Conservation (phyloP, 805 yeast species). For the Pichia nanzhaoensis region DNA sequence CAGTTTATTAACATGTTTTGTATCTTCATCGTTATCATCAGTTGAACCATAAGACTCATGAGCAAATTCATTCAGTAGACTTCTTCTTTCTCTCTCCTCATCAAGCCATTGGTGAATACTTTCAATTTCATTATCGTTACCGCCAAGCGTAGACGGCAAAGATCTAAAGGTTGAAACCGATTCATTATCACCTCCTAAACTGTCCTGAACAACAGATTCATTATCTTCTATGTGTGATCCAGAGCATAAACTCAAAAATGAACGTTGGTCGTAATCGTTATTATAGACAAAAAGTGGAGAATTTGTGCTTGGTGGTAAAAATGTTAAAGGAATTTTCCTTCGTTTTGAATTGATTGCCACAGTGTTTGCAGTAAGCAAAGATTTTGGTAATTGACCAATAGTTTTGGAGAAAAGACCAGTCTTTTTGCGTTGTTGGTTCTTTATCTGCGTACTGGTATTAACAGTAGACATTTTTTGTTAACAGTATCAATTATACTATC, state of each 20-base stretch:
- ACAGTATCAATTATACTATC: too few species aligned
- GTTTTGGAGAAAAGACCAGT: slow-evolving; percentile 5
- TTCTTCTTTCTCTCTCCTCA: slow-evolving; percentile 32
- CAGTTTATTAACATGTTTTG: slow-evolving; percentile 23
- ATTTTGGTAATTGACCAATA: slow-evolving; percentile 8
- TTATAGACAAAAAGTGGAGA: slow-evolving; percentile 32
- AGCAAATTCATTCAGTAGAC: slow-evolving; percentile 15
- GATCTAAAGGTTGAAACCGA: slow-evolving; percentile 31
- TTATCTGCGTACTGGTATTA: too few species aligned
- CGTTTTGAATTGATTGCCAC: slow-evolving; percentile 28
- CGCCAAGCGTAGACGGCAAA: slow-evolving; percentile 31
- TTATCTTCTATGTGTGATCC: slow-evolving; percentile 25
- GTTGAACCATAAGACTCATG: slow-evolving; percentile 19
- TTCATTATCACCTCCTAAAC: slow-evolving; percentile 21
- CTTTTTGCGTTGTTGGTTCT: not conserved
- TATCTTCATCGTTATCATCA: slow-evolving; percentile 16
- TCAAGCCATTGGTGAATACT: slow-evolving; percentile 31
- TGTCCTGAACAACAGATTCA: slow-evolving; percentile 3
- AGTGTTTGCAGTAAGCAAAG: slow-evolving; percentile 12
- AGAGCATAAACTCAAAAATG: slow-evolving; percentile 30
- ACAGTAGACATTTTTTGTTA: too few species aligned
- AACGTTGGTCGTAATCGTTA: slow-evolving; percentile 29
- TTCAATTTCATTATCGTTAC: slow-evolving; percentile 29
- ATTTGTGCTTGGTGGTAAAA: slow-evolving; percentile 33
- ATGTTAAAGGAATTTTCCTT: slow-evolving; percentile 30